phyloP scores from a whole-genome alignment of 2,329 filamentous ascomycete species.

The Phyllosticta citriasiana region DNA sequence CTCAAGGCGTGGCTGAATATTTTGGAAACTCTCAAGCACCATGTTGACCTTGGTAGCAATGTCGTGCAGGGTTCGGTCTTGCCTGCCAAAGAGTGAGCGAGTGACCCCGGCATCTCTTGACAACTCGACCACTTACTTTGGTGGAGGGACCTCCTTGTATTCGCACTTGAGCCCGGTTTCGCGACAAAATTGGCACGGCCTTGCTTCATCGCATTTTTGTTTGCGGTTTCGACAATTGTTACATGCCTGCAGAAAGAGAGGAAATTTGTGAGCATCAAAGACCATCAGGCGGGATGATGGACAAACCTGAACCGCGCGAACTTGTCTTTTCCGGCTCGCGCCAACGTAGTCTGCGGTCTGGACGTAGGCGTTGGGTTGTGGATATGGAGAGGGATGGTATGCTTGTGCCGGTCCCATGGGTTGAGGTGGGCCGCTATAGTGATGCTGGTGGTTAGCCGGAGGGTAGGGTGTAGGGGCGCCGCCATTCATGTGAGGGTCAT shows the following conservation, averaged over 20 bases:
- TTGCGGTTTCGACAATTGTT: conserved; percentile 32
- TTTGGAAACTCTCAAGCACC: conserved; percentile 14
- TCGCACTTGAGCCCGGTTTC: conserved; percentile 78
- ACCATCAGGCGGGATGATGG: neutral
- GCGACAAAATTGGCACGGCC: conserved; percentile 53
- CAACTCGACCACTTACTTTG: conserved; percentile 55
- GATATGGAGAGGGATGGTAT: conserved; percentile 18
- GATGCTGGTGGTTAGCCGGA: conserved; percentile 19
- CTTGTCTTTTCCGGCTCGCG: conserved; percentile 7
- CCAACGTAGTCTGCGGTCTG: conserved; percentile 5
- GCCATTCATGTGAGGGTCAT: conserved; percentile 25
- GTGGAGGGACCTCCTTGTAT: conserved; percentile 83
- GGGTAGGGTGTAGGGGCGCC: conserved; percentile 24
- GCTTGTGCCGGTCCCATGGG: conserved; percentile 17
- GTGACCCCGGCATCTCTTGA: neutral
- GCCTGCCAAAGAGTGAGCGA: conserved; percentile 16
- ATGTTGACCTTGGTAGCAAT: conserved; percentile 28
- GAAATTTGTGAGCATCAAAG: neutral
- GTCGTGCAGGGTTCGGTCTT: conserved; percentile 43
- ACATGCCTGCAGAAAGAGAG: conserved; percentile 60
- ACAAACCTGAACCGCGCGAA: conserved; percentile 9
- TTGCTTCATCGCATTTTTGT: conserved; percentile 32
- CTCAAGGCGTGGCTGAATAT: conserved; percentile 7
- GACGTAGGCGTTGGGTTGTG: conserved; percentile 22
- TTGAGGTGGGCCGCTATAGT: conserved; percentile 20